phyloP scores from a whole-genome alignment of 192 early-diverging fungal species.

The Dispira simplex region DNA sequence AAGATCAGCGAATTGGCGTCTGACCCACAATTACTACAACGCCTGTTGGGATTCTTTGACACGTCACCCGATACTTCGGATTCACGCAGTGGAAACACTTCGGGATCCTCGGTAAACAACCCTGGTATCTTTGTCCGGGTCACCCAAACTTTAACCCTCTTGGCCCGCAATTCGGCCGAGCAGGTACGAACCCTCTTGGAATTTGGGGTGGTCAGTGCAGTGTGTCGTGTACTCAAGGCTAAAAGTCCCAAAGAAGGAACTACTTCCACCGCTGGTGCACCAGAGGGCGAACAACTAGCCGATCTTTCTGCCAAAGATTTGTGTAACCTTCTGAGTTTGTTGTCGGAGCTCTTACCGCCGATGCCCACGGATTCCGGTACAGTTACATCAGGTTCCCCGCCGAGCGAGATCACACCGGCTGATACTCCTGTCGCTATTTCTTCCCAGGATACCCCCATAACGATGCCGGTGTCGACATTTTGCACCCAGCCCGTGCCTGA shows the following conservation, averaged over 20 bases:
- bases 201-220: neutral
- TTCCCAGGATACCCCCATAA: neutral
- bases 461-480: neutral
- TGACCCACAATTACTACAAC: neutral
- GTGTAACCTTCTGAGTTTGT: slow-evolving; percentile 4
- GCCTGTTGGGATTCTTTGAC: neutral
- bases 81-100: no score
- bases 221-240: neutral
- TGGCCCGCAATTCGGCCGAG: neutral
- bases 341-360: slow-evolving; percentile 1
- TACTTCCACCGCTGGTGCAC: neutral
- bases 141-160: neutral
- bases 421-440: neutral
- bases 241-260: neutral
- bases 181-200: neutral
- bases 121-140: neutral
- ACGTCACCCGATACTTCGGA: no score
- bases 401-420: neutral
- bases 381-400: neutral
- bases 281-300: neutral
- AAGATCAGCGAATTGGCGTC: slow-evolving; percentile 42
- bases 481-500: neutral
- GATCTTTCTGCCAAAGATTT: neutral
- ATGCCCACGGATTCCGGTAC: neutral
- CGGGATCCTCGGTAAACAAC: neutral